Evolutionary conservation across 116 monocot genomes (phyloP), one percentile per base, ranked within the genome.

Genomic region (Trichopus zeylanicus): DNA sequence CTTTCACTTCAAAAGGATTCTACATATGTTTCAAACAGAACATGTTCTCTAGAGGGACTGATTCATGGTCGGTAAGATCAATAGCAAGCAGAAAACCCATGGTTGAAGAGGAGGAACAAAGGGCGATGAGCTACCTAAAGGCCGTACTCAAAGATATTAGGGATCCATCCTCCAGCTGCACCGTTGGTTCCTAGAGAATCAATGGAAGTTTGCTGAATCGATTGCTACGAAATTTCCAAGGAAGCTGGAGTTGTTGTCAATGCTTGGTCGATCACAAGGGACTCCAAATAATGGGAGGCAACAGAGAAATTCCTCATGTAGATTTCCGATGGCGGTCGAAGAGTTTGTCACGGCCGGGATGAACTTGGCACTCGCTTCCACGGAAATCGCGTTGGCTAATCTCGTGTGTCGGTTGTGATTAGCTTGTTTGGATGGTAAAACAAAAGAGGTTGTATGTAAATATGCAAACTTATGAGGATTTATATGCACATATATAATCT

Each of bases 201-300:
- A 6, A 59, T 42, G 38, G 10, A 59, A 12, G 32, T 39, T 10
- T 12, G 3, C 32, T 23, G 7, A 7, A 22, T 59, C 6, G 11
- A 59, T 15, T 35, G 38, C 24, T 38, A 59, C 26, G 38, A 59
- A 10, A 38, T 59, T 59, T 39, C 59, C 7, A n/a, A 21, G 3
- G 2, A 34, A 10, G 42, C 38, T 22, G 24, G 59, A 59, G 34
- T 39, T 12, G 24, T 39, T 23, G 23, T 59, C 59, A 59, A 59
- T 39, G 59, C 38, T 2, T 59, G 59, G 59, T 35, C 59, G 4
- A 59, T 59, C 18, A 4, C 8, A 1, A 37, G 59, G 37, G 69
- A 69, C 59, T 53, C 60, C 1, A 15, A 15, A 0, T 11, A 15
- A n/a, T 69, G 69, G 60, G 3, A 34, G 10, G 20, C 56, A 0